These are phyloP conservation scores for Claviceps sp. DNA, from an alignment of 2,329 filamentous ascomycete genomes.

Conservation along the genomic window DNA sequence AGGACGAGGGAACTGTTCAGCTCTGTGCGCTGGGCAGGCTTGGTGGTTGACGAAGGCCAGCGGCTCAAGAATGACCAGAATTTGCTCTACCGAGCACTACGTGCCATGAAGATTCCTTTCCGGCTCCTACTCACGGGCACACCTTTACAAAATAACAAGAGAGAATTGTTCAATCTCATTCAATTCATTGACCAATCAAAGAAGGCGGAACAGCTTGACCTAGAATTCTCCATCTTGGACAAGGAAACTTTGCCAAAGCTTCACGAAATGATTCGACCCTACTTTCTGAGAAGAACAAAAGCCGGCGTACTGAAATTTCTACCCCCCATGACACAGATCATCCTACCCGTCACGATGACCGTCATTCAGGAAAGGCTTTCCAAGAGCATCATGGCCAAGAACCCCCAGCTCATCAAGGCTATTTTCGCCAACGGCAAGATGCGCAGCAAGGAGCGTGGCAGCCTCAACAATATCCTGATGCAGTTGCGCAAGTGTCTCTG, in stretches of 20 bases:
- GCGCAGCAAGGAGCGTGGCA: slow-evolving; percentile 59
- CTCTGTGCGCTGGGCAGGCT: slow-evolving; percentile 65
- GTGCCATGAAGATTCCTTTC: slow-evolving; percentile 63
- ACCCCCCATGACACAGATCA: slow-evolving; percentile 87
- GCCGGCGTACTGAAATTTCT: slow-evolving; percentile 81
- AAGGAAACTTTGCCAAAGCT: slow-evolving; percentile 70
- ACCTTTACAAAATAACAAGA: slow-evolving; percentile 86
- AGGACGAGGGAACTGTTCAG: slow-evolving; percentile 52
- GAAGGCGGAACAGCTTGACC: slow-evolving; percentile 61
- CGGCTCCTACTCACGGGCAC: slow-evolving; percentile 81
- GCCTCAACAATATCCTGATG: slow-evolving; percentile 86
- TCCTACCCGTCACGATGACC: slow-evolving; percentile 91
- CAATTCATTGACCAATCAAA: slow-evolving; percentile 71
- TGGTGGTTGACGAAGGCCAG: slow-evolving; percentile 92
- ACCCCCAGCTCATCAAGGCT: slow-evolving; percentile 73
- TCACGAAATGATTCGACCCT: slow-evolving; percentile 68
- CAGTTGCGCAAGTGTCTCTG: slow-evolving; percentile 90
- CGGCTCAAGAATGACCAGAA: slow-evolving; percentile 88
- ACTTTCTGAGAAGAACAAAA: slow-evolving; percentile 67
- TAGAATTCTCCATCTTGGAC: slow-evolving; percentile 63
- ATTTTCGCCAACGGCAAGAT: slow-evolving; percentile 62
- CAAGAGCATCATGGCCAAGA: slow-evolving; percentile 84
- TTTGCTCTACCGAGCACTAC: slow-evolving; percentile 62
- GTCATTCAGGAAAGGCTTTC: slow-evolving; percentile 86
- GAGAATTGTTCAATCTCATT: slow-evolving; percentile 90